phyloP scores from a whole-genome alignment of 352 stramenopile species.

The Phytophthora colocasiae region DNA sequence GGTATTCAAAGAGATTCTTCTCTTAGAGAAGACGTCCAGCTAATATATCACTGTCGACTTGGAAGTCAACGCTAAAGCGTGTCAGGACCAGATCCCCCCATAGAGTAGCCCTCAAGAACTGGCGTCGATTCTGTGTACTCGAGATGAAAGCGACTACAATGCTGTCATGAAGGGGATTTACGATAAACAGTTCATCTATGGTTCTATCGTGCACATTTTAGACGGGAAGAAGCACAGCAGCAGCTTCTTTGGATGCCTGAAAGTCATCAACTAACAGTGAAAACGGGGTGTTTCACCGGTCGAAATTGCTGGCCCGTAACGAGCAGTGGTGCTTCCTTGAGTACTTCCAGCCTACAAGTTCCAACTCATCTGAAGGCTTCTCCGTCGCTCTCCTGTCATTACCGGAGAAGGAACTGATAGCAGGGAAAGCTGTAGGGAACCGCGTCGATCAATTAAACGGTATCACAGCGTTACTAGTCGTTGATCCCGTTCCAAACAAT shows the following conservation, averaged over 20 bases:
- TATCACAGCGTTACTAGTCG: conserved; percentile 39
- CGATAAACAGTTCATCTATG: conserved; percentile 52
- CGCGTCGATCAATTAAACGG: conserved; percentile 52
- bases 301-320: conserved; percentile 40
- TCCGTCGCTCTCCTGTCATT: conserved; percentile 40
- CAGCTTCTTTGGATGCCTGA: conserved; percentile 5
- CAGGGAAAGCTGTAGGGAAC: conserved; percentile 36
- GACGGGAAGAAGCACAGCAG: not conserved
- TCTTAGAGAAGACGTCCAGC: no score
- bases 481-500: conserved; percentile 41
- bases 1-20: conserved; percentile 5
- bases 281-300: conserved; percentile 52
- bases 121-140: conserved; percentile 24
- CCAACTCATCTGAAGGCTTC: conserved; percentile 35
- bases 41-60: no score
- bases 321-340: conserved; percentile 65
- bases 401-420: conserved; percentile 33
- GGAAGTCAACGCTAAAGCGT: not conserved
- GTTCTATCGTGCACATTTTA: conserved; percentile 47
- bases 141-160: conserved; percentile 43
- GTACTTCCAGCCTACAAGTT: conserved; percentile 37
- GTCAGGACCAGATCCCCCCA: not conserved
- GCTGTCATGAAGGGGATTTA: conserved; percentile 46
- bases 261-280: conserved; percentile 43
- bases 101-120: conserved; percentile 42